Base-by-base conservation (phyloP, 495 filamentous ascomycete species). In the Pseudotulostoma volvatum region DNA sequence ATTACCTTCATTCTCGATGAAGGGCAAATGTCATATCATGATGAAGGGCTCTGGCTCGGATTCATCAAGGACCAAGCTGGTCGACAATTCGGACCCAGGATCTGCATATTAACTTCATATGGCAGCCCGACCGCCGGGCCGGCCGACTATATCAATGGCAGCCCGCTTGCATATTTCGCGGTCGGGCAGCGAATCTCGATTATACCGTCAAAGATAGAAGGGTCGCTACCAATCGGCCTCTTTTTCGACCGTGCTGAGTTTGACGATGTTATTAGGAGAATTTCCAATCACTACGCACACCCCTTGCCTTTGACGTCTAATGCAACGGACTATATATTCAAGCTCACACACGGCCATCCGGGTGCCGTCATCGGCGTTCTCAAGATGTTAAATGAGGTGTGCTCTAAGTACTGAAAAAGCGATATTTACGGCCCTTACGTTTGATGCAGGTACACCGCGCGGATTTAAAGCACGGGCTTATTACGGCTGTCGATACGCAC, bases 21-120 rank as follows among this genome's bases (percentile, higher is more conserved):
- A 37, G 34, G 3, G 5, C 34, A 37, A 17, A 15, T 37, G 9
- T 16, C 34, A 11, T 37, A 37, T n/a, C 16, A 37, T n/a, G 34
- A 37, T n/a, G 13, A 9, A 5, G 4, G 19, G 4, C 17, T 37
- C 17, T 37, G 34, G 34, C n/a, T 16, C 3, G 17, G 16, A 5
- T 16, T 37, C n/a, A 15, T 18, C 9, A 37, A 37, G n/a, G 4
- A 3, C 3, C 34, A 20, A 4, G 11, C 5, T 16, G 34, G 5
- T 11, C 8, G 8, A 4, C 34, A 18, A 16, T 15, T n/a, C 3
- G 34, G 34, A 16, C 34, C 40, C 3, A 33, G 34, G 38, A n/a
- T 50, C 4, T 47, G 44, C 31, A 20, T 47, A 5, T 42, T 50
- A 34, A 38, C 21, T 4, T 44, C 44, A 3, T 47, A 50, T 21